Conservation (phyloP, 2,329 filamentous ascomycete species). For the Arthrobotrys entomopaga region DNA sequence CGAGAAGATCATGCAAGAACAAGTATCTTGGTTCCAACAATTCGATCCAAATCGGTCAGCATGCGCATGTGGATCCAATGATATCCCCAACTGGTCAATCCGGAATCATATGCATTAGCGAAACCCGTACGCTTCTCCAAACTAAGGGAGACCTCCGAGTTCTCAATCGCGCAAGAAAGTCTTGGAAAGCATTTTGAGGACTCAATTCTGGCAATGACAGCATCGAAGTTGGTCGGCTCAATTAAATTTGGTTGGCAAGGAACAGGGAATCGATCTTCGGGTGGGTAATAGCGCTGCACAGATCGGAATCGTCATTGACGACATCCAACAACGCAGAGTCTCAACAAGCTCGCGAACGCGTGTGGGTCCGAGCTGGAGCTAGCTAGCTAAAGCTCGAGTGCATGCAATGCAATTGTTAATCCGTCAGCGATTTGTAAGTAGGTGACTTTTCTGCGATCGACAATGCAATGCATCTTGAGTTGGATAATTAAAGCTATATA, state of each 20-base stretch:
- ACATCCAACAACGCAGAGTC: constrained; percentile 10
- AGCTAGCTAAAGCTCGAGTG: not conserved
- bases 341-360: not conserved
- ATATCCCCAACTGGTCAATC: too few relatives aligned
- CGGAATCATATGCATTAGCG: too few relatives aligned
- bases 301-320: not conserved
- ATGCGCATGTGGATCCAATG: not conserved
- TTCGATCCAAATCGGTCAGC: not conserved
- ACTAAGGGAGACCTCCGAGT: too few relatives aligned
- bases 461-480: constrained; percentile 23
- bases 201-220: too few relatives aligned
- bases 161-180: too few relatives aligned
- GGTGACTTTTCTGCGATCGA: constrained; percentile 7
- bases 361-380: not conserved
- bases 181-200: too few relatives aligned
- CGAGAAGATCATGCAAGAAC: constrained; percentile 6
- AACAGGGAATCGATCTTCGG: not conserved
- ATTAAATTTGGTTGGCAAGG: not conserved
- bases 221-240: too few relatives aligned
- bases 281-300: not conserved
- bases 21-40: constrained; percentile 12
- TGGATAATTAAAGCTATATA: not conserved
- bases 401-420: too few relatives aligned
- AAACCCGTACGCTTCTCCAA: too few relatives aligned
- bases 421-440: not conserved